These are phyloP conservation scores for Amanita fuliginea DNA, from an alignment of 768 basidiomycete species.

Conservation along the genomic window DNA sequence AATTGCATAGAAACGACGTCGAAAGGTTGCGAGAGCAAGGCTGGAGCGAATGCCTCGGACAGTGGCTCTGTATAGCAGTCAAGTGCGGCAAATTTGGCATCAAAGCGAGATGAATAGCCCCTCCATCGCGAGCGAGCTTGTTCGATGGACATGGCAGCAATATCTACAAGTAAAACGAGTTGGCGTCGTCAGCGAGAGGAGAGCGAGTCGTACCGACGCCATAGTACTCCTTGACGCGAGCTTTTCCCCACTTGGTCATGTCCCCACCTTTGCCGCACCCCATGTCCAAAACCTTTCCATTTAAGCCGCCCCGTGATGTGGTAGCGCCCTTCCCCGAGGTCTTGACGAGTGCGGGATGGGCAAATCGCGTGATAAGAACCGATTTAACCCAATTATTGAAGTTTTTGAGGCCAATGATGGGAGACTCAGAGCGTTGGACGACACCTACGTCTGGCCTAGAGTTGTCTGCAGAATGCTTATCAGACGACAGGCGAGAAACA, in stretches of 20 bases:
- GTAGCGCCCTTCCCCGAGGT: conserved; percentile 18
- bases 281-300: conserved; percentile 85
- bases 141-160: conserved; percentile 78
- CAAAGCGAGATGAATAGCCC: conserved; percentile 44
- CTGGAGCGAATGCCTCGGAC: conserved; percentile 53
- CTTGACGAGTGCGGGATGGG: conserved; percentile 52
- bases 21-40: conserved; percentile 56
- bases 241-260: conserved; percentile 90
- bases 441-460: conserved; percentile 86
- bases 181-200: background rate
- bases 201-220: conserved; percentile 53
- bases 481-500: conserved; percentile 2
- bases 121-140: conserved; percentile 77
- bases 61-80: conserved; percentile 83
- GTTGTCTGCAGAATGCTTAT: conserved; percentile 52
- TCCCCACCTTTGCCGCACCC: conserved; percentile 99
- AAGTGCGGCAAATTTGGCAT: conserved; percentile 72
- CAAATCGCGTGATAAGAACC: conserved; percentile 87
- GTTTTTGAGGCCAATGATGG: conserved; percentile 92
- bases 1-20: conserved; percentile 99
- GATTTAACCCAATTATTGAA: conserved; percentile 99
- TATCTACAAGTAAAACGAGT: conserved; percentile 41
- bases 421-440: conserved; percentile 73
- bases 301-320: conserved; percentile 17
- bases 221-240: conserved; percentile 66